Conservation (phyloP, 1,284 basidiomycete species). For the Marasmius fiardii region DNA sequence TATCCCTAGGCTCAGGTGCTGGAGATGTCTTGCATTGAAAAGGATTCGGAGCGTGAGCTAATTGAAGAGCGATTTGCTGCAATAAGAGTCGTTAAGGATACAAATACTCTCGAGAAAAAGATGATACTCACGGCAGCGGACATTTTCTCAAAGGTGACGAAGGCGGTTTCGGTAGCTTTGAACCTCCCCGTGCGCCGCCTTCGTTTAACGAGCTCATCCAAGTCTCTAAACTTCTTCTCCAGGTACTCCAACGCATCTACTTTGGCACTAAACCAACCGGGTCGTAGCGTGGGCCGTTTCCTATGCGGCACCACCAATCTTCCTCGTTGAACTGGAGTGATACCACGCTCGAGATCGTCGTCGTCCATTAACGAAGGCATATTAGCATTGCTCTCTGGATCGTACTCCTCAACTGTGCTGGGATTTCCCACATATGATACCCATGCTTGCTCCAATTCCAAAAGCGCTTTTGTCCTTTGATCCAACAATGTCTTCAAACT, state of each 20-base stretch:
- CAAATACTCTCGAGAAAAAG: not conserved
- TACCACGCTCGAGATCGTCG: conserved; percentile 49
- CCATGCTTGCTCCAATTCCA: conserved; percentile 84
- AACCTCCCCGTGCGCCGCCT: conserved; percentile 68
- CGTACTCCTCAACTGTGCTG: conserved; percentile 70
- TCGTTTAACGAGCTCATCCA: conserved; percentile 77
- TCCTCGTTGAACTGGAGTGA: conserved; percentile 41
- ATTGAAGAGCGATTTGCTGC: conserved; percentile 89
- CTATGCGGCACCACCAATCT: conserved; percentile 73
- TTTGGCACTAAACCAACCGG: conserved; percentile 63
- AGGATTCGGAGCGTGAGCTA: conserved; percentile 73
- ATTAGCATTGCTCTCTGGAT: conserved; percentile 55
- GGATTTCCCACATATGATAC: conserved; percentile 91
- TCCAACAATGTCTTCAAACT: conserved; percentile 74
- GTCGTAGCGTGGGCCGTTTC: conserved; percentile 65
- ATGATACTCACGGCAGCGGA: conserved; percentile 71
- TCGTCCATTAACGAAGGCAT: conserved; percentile 24
- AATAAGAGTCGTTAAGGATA: not conserved
- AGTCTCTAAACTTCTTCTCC: conserved; percentile 71
- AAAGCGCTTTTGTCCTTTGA: conserved; percentile 72
- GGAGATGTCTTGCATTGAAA: conserved; percentile 65
- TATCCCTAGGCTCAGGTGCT: conserved; percentile 94
- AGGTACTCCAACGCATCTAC: conserved; percentile 87
- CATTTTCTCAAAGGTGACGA: conserved; percentile 97
- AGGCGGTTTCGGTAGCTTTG: conserved; percentile 80